Percentiles rank a stretch among this genome's conserved stretches.
These are phyloP conservation scores for Moricandia arvensis DNA, from an alignment of 345 rosid species.

Conservation along the genomic window DNA sequence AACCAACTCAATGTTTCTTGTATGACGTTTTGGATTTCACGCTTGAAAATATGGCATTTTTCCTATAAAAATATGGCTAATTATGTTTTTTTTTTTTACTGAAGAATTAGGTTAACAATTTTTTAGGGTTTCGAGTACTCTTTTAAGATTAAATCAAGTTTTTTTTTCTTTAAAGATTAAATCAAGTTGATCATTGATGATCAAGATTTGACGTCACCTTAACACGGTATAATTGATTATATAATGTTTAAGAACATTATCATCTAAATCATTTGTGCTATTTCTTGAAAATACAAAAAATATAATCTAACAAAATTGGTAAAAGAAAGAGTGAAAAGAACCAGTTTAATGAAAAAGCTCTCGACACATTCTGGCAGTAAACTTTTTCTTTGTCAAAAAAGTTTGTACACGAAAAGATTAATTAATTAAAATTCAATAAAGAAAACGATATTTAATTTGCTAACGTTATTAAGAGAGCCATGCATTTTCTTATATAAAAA, in stretches of 20 bases:
- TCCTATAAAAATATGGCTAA: not conserved
- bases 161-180: not conserved
- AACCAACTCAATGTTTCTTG: not conserved
- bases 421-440: not conserved
- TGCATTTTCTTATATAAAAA: not conserved
- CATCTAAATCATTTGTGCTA: not conserved
- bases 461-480: not conserved
- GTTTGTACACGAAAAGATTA: not conserved
- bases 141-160: not conserved
- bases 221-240: not conserved
- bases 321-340: not conserved
- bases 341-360: not conserved
- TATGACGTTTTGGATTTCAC: slow-evolving; percentile 10
- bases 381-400: not conserved
- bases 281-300: not conserved
- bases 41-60: not conserved
- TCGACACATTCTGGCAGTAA: not conserved
- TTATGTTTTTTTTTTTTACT: not conserved
- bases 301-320: not conserved
- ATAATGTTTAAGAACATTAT: not conserved
- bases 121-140: not conserved
- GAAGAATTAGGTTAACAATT: not conserved
- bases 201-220: not conserved
- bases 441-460: not conserved
- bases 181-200: not conserved